Conservation (phyloP, 306 rosid species). For the Pyrus communis region DNA sequence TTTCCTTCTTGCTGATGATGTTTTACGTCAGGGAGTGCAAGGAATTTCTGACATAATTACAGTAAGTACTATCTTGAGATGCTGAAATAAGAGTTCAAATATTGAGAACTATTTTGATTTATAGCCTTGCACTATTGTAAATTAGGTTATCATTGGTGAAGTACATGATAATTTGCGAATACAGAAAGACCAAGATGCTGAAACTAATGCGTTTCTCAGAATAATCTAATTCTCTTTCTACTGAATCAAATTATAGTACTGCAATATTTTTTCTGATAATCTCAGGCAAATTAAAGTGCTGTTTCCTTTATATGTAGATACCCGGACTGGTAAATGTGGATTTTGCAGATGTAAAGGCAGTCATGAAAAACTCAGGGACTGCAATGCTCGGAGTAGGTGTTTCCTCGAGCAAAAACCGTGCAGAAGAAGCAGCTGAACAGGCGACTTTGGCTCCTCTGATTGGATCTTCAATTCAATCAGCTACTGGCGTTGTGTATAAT, state of each 20-base stretch:
- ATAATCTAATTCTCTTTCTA: background rate
- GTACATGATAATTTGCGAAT: background rate
- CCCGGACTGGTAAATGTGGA: conserved; percentile 99
- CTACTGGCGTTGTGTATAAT: conserved; percentile 95
- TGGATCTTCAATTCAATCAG: conserved; percentile 96
- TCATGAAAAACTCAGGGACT: conserved; percentile 97
- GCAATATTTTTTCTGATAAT: background rate
- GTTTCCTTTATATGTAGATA: conserved; percentile 46
- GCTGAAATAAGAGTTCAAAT: background rate
- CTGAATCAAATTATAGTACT: background rate
- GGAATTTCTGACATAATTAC: conserved; percentile 96
- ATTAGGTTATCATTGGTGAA: background rate
- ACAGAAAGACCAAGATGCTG: background rate
- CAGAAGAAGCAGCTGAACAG: conserved; percentile 99
- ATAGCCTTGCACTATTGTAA: background rate
- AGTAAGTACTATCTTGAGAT: conserved; percentile 38
- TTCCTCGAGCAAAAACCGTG: conserved; percentile 94
- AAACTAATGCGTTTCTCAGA: background rate
- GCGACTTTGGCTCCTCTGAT: conserved; percentile 97
- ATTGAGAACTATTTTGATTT: background rate
- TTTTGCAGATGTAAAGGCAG: conserved; percentile 98
- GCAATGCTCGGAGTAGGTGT: conserved; percentile 99
- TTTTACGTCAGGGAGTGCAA: conserved; percentile 94
- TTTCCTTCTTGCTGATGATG: conserved; percentile 91
- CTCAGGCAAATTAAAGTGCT: conserved; percentile 3